Conservation (phyloP, 129 eudicot species). For the Flaveria bidentis region DNA sequence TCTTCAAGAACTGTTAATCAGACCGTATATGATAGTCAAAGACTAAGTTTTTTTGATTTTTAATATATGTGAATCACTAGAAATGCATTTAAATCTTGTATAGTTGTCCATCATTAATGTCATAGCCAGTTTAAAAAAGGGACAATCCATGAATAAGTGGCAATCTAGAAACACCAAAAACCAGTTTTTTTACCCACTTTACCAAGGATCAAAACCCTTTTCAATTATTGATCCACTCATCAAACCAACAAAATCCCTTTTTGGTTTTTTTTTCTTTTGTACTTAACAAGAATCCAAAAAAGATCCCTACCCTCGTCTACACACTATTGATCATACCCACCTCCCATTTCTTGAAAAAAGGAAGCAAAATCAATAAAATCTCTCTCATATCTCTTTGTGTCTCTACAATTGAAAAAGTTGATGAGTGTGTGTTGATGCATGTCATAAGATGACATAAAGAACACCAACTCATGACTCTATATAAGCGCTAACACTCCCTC, state of each 20-base stretch:
- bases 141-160: conserved; percentile 35
- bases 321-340: conserved; percentile 21
- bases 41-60: not conserved
- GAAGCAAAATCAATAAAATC: conserved; percentile 19
- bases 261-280: conserved; percentile 18
- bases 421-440: conserved; percentile 49
- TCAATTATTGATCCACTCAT: conserved; percentile 44
- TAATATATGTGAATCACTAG: conserved; percentile 21
- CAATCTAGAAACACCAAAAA: conserved; percentile 24
- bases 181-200: conserved; percentile 25
- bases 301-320: conserved; percentile 37
- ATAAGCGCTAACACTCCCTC: conserved; percentile 30
- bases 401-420: conserved; percentile 34
- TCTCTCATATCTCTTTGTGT: conserved; percentile 14
- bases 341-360: conserved; percentile 23
- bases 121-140: conserved; percentile 43
- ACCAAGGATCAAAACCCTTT: conserved; percentile 13
- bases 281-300: conserved; percentile 37
- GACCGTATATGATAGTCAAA: not conserved
- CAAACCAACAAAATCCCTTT: conserved; percentile 33
- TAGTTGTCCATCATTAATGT: conserved; percentile 33
- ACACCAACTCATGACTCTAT: conserved; percentile 35
- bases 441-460: conserved; percentile 42
- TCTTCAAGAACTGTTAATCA: not conserved
- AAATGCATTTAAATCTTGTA: conserved; percentile 33